Percentiles rank a stretch among this genome's conserved stretches.
Conservation (phyloP, 345 rosid genomes). For the Hypericum androsaemum region DNA sequence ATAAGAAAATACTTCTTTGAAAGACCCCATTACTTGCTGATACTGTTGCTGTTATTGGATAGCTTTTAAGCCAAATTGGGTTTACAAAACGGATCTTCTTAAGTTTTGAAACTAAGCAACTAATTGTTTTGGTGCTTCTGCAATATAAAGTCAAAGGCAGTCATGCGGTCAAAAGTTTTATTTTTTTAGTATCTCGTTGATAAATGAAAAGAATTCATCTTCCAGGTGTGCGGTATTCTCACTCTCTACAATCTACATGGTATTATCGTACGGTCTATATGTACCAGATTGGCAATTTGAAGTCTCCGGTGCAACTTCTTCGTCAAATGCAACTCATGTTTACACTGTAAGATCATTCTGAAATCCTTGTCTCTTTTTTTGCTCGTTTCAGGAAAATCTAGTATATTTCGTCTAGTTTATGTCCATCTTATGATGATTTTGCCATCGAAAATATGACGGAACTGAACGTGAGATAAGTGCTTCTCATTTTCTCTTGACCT, state of each 20-base stretch:
- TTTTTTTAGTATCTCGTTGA: conserved; percentile 4
- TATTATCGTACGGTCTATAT: conserved; percentile 30
- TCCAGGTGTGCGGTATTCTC: conserved; percentile 26
- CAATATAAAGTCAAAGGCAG: too few species aligned
- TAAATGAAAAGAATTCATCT: neutral
- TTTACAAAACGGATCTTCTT: too few species aligned
- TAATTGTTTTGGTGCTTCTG: too few species aligned
- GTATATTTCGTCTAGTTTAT: too few species aligned
- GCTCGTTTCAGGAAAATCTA: too few species aligned
- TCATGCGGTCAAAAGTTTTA: neutral
- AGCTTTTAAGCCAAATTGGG: too few species aligned
- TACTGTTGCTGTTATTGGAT: too few species aligned
- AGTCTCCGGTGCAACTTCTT: conserved; percentile 4
- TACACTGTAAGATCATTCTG: conserved; percentile 20
- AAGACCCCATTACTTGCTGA: too few species aligned
- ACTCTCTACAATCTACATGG: conserved; percentile 25
- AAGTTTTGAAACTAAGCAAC: too few species aligned
- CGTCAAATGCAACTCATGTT: conserved; percentile 11
- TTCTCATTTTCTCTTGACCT: neutral
- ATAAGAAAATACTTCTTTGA: too few species aligned
- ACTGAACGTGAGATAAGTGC: neutral
- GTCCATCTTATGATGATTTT: too few species aligned
- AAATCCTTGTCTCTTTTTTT: neutral
- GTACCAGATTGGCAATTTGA: conserved; percentile 43
- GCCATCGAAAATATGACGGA: too few species aligned